These are phyloP conservation scores for Cystofilobasidium macerans DNA, from an alignment of 768 basidiomycete genomes.

Conservation along the genomic window DNA sequence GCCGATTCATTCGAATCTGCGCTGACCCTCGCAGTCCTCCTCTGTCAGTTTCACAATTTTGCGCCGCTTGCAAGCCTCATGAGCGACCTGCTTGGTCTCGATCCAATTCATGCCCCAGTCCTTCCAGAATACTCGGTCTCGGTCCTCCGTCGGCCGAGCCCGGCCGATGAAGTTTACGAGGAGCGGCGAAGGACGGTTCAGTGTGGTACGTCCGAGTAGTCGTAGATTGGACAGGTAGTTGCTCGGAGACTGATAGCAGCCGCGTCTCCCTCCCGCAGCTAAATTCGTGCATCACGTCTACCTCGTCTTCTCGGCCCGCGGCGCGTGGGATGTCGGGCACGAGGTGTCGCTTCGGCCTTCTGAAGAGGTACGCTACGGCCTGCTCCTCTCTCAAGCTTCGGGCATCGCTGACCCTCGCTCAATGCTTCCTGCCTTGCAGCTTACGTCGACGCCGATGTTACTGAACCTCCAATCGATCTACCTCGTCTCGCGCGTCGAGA, in stretches of 20 bases:
- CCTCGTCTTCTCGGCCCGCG: conserved; percentile 3
- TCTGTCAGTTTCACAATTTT: conserved; percentile 22
- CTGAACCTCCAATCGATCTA: conserved; percentile 17
- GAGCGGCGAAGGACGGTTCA: conserved; percentile 18
- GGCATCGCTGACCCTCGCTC: conserved; percentile 6
- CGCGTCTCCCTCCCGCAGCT: neutral
- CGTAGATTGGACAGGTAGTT: too few relatives aligned
- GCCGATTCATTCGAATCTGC: too few relatives aligned
- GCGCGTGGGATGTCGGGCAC: neutral
- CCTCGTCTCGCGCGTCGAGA: conserved; percentile 34
- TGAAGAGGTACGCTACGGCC: neutral
- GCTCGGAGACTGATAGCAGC: too few relatives aligned
- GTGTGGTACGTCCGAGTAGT: neutral
- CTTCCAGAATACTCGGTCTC: conserved; percentile 17
- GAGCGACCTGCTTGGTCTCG: conserved; percentile 23
- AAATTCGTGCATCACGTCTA: conserved; percentile 4
- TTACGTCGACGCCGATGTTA: neutral
- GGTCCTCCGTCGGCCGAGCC: conserved; percentile 1
- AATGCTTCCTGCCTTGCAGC: neutral
- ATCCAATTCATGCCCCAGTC: neutral
- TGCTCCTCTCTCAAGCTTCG: neutral
- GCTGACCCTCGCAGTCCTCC: too few relatives aligned
- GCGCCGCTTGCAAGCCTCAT: conserved; percentile 7
- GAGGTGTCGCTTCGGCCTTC: neutral
- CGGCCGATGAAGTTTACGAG: conserved; percentile 7